phyloP scores from a whole-genome alignment of 257 asterid genomes.

The Nicotiana paniculata region DNA sequence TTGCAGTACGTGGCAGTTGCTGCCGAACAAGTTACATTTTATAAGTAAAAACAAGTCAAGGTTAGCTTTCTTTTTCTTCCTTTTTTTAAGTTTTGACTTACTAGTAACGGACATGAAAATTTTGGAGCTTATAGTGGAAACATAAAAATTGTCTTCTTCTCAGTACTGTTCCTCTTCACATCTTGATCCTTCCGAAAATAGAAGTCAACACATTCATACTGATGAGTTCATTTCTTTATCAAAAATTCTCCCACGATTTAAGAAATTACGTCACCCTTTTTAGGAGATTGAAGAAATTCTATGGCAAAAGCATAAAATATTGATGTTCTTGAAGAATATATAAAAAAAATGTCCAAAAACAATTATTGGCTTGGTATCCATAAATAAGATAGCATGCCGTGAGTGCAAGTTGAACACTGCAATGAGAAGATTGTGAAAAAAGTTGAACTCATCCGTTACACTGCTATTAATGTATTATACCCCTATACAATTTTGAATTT shows the following conservation, averaged over 20 bases:
- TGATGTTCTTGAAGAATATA: neutral
- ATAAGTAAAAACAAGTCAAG: neutral
- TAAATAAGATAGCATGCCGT: neutral
- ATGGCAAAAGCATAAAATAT: neutral
- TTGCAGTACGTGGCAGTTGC: neutral
- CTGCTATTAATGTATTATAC: no score
- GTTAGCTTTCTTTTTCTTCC: neutral
- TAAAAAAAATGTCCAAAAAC: neutral
- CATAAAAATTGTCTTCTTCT: neutral
- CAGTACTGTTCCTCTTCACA: neutral
- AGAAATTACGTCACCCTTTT: neutral
- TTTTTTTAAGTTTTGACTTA: neutral
- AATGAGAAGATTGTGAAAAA: neutral
- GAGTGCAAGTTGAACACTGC: neutral
- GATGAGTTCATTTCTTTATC: neutral
- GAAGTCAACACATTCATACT: slow-evolving; percentile 6
- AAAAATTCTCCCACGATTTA: neutral
- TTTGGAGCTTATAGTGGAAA: slow-evolving; percentile 1
- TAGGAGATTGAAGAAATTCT: neutral
- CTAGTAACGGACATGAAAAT: neutral
- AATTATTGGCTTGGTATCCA: neutral
- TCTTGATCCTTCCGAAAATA: neutral
- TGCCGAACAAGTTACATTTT: neutral
- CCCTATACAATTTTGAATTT: no score
- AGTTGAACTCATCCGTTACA: neutral